Base-by-base conservation (phyloP, 164 flowering plant species). In the Litsea cubeba region DNA sequence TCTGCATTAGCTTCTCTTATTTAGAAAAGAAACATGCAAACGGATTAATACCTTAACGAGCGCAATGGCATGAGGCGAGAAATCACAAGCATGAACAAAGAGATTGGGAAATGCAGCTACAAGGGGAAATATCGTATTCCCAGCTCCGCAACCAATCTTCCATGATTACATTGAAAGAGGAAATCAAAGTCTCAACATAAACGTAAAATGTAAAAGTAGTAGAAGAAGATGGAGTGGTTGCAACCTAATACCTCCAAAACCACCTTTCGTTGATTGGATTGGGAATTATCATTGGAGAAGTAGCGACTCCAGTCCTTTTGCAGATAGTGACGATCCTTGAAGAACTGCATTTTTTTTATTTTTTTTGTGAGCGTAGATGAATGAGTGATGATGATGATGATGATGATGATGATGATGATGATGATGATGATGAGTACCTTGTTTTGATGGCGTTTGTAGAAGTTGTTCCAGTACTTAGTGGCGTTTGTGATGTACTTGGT, bases 271-370 rank as follows among this genome's bases (percentile, higher is more conserved):
- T 63, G 22, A 12, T 8, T 12, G 26, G 66, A 63, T 8, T 63
- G 11, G 66, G 25, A 63, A 24, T 12, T 24, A 23, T 22, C 17
- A 25, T 3, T 97, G 76, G 87, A 72, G 71, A 94, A 94, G 78
- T 87, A 85, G 46, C 24, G 72, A 49, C 92, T 93, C 98, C 98
- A 94, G 76, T 94, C 98, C 81, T 92, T 94, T 80, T 89, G 96
- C 83, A 94, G 79, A 84, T 94, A 94, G 69, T 94, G 97, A 12
- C 97, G 88, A 70, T 94, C 98, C 80, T 94, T 92, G 80, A 94
- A 94, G 83, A 94, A 94, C 98, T 94, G 89, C 74, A 60, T 60
- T 63, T 23, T 11, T 3, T 10, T n/a, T n/a, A n/a, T 4, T 10
- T 28, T 0, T 6, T 12, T 25, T 3, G 15, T n/a, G 17, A n/a